phyloP scores from a whole-genome alignment of 2,329 filamentous ascomycete genomes.

The Ramichloridium luteum region DNA sequence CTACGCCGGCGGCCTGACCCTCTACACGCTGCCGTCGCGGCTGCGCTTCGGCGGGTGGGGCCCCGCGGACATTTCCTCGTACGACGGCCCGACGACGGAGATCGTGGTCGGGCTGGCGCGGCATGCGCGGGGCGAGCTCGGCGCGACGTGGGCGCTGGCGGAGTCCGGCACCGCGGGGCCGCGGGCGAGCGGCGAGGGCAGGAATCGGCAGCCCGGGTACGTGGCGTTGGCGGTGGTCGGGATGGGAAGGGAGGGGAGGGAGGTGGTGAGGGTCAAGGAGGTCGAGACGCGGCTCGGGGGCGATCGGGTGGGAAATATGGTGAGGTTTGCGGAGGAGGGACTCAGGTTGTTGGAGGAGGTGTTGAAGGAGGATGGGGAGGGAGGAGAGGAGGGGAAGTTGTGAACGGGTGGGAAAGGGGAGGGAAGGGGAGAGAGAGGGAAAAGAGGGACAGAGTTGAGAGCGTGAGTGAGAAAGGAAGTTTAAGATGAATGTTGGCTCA shows the following conservation, averaged over 20 bases:
- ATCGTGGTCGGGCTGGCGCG: slow-evolving; percentile 46
- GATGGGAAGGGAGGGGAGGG: slow-evolving; percentile 40
- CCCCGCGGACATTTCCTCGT: slow-evolving; percentile 36
- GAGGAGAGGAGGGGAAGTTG: slow-evolving; percentile 16
- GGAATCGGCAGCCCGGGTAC: slow-evolving; percentile 50
- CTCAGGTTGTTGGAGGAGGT: slow-evolving; percentile 46
- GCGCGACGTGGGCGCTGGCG: slow-evolving; percentile 44
- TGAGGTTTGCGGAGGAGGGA: slow-evolving; percentile 47
- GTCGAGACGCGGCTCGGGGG: slow-evolving; percentile 42
- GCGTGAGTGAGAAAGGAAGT: no score
- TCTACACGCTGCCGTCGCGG: slow-evolving; percentile 48
- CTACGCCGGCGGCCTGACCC: slow-evolving; percentile 51
- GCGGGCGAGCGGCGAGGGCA: slow-evolving; percentile 40
- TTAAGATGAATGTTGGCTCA: no score
- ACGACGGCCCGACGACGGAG: slow-evolving; percentile 47
- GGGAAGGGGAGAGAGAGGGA: no score
- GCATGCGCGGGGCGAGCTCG: slow-evolving; percentile 43
- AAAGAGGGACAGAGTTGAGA: no score
- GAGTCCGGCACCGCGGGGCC: slow-evolving; percentile 55
- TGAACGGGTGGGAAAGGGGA: no score
- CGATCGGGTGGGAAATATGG: slow-evolving; percentile 50
- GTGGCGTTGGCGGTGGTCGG: slow-evolving; percentile 53
- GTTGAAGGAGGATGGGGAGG: slow-evolving; percentile 34
- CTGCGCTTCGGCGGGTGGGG: slow-evolving; percentile 52
- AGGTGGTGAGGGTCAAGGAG: slow-evolving; percentile 42